phyloP scores from a whole-genome alignment of 768 basidiomycete genomes.

The Hypholoma sublateritium region DNA sequence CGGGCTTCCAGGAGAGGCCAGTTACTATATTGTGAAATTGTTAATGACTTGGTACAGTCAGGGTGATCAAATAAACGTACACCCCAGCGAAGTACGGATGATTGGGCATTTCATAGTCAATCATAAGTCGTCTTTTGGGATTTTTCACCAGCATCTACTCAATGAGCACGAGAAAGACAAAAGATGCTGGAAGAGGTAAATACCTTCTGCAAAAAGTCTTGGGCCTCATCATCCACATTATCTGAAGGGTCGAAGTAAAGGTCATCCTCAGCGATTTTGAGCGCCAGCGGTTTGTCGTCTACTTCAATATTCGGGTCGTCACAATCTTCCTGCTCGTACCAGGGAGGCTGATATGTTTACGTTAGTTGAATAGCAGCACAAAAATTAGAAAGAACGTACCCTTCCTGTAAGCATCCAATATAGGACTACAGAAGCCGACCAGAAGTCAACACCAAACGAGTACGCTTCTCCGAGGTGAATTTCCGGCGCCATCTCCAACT shows the following conservation, averaged over 20 bases:
- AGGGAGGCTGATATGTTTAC: constrained; percentile 22
- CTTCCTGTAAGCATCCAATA: constrained; percentile 70
- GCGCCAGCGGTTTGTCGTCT: constrained; percentile 12
- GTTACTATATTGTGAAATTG: constrained; percentile 15
- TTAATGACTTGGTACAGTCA: background rate
- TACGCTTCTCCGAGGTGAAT: constrained; percentile 22
- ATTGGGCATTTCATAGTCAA: constrained; percentile 25
- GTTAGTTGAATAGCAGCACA: background rate
- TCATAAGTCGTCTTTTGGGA: constrained; percentile 24
- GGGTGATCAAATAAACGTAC: constrained; percentile 17
- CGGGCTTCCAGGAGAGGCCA: constrained; percentile 25
- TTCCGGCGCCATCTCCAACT: constrained; percentile 34
- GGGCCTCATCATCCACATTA: constrained; percentile 23
- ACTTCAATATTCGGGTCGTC: constrained; percentile 14
- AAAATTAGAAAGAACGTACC: constrained; percentile 15
- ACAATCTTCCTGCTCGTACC: constrained; percentile 15
- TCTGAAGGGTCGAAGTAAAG: constrained; percentile 23
- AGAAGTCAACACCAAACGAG: constrained; percentile 55
- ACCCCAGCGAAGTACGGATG: constrained; percentile 31
- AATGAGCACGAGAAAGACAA: background rate
- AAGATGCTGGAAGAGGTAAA: background rate
- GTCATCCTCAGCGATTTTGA: constrained; percentile 23
- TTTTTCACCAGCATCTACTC: constrained; percentile 29
- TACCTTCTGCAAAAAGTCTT: constrained; percentile 26
- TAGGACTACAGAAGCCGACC: constrained; percentile 77